Evolutionary conservation across 208 protist genomes (phyloP).

Genomic region (Herpetomonas samuelpessoai): DNA sequence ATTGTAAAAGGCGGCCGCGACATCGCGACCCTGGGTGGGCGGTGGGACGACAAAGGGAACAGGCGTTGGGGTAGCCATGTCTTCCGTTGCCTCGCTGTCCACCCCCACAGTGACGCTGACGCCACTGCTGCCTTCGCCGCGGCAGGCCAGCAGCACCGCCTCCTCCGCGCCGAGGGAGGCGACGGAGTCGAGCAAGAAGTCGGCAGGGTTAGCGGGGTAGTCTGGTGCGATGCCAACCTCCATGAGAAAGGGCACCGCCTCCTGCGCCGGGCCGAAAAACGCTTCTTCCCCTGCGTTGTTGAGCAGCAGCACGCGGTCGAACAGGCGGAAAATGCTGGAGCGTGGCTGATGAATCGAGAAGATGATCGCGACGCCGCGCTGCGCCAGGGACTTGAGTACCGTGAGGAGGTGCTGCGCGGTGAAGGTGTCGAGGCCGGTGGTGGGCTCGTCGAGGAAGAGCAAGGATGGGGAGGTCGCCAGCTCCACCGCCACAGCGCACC

Average conservation of each 20-base stretch:
- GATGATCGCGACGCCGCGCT: conserved; percentile 43
- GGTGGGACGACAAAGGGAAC: conserved; percentile 1
- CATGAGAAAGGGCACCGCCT: conserved; percentile 59
- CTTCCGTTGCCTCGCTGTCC: conserved; percentile 11
- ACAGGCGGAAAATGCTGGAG: conserved; percentile 47
- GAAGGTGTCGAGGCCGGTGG: conserved; percentile 85
- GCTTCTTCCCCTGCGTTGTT: conserved; percentile 68
- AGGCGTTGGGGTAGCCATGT: neutral
- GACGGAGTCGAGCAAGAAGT: conserved; percentile 70
- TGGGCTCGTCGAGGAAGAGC: conserved; percentile 79
- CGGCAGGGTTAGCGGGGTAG: conserved; percentile 68
- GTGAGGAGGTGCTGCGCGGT: conserved; percentile 58
- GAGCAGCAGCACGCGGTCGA: conserved; percentile 80
- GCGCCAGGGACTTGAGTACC: conserved; percentile 41
- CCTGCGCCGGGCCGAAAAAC: conserved; percentile 71
- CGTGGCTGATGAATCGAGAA: conserved; percentile 81
- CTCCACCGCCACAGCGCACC: conserved; percentile 62
- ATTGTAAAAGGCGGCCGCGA: conserved; percentile 46
- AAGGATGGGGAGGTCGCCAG: conserved; percentile 57
- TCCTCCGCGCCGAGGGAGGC: neutral
- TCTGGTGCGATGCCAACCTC: conserved; percentile 38
- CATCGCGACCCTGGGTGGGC: conserved; percentile 29
- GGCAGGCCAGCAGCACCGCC: neutral
- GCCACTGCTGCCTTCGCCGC: neutral
- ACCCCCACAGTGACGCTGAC: too few species aligned